Evolutionary conservation across 139 green algal species (phyloP).

Genomic region (Tetraselmis chui): DNA sequence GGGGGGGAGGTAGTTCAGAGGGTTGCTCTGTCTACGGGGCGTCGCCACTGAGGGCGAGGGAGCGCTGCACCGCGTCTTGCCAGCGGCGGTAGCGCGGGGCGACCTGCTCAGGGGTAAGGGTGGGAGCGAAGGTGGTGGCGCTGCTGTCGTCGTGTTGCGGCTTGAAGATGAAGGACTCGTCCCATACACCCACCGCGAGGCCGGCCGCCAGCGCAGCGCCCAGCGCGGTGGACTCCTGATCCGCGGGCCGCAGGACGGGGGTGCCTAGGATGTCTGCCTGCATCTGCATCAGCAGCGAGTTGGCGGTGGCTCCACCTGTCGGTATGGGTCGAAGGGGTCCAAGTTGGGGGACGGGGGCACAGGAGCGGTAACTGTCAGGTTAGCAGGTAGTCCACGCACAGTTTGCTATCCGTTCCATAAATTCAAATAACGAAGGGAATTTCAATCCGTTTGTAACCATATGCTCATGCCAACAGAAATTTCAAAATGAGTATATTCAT

Average conservation of each 20-base stretch:
- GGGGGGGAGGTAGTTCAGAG: too few species aligned
- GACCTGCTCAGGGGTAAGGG: constrained; percentile 16
- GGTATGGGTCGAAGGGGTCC: too few species aligned
- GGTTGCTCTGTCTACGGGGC: too few species aligned
- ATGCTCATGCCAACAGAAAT: too few species aligned
- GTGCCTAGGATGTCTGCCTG: constrained; percentile 67
- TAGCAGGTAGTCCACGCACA: too few species aligned
- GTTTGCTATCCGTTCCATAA: too few species aligned
- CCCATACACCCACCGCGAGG: constrained; percentile 78
- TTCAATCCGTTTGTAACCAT: too few species aligned
- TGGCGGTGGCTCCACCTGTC: constrained; percentile 64
- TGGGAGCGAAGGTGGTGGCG: constrained; percentile 9
- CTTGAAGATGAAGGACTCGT: constrained; percentile 37
- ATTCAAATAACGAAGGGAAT: too few species aligned
- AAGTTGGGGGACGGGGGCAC: too few species aligned
- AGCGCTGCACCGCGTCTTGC: constrained; percentile 60
- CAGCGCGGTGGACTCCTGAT: constrained; percentile 87
- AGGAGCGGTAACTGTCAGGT: too few species aligned
- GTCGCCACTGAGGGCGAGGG: constrained; percentile 52
- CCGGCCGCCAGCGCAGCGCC: constrained; percentile 88
- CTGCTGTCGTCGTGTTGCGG: background rate
- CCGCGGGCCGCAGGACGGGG: constrained; percentile 63
- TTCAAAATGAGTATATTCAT: too few species aligned
- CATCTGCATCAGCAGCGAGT: constrained; percentile 91
- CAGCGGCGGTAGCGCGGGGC: constrained; percentile 47